Evolutionary conservation across 2,329 filamentous ascomycete species (phyloP), one percentile per base, ranked within the genome.

Genomic region (Fonsecaea monophora): DNA sequence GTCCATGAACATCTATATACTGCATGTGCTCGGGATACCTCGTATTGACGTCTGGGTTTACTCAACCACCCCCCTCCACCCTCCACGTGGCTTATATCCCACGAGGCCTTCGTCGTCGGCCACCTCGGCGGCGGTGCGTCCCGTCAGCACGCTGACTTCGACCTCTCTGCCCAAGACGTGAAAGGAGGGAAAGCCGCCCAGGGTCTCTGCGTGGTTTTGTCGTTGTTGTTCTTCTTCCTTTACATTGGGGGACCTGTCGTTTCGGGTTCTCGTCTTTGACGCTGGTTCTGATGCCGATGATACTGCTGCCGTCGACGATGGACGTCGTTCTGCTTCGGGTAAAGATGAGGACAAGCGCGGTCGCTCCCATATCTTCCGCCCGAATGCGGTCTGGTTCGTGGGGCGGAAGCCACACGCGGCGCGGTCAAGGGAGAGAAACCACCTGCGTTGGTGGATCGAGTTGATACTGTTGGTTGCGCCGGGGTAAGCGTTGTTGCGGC

Each of bases 111-210:
- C 87, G 71, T 91, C 88, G 25, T 73, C 75, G 55, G 92, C 79
- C 2, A 91, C 82, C 30, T 91, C 87, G 4, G 74, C 77, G 1
- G 85, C 87, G 9, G 80, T 78, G 60, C 89, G 80, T 0, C 87
- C 88, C 1, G 89, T 92, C 2, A 92, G 81, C 2, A 91, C 79
- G 73, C 89, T 92, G n/a, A 83, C 81, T 77, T 92, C 89, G 42
- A 80, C 71, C 1, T 89, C 86, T 4, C 83, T 81, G 0, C 89
- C 89, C 7, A 80, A 78, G 1, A 91, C 87, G 66, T 86, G 82
- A 69, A 92, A 91, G 0, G 87, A 81, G 25, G 83, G 79, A 72
- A 86, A 89, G 0, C 78, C 79, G 4, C 73, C 73, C 15, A 69
- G 34, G 18, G 35, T 9, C 15, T 56, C 55, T 8, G 35, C 34